phyloP scores from a whole-genome alignment of 805 yeast species.

The Candida taoyuanica region DNA sequence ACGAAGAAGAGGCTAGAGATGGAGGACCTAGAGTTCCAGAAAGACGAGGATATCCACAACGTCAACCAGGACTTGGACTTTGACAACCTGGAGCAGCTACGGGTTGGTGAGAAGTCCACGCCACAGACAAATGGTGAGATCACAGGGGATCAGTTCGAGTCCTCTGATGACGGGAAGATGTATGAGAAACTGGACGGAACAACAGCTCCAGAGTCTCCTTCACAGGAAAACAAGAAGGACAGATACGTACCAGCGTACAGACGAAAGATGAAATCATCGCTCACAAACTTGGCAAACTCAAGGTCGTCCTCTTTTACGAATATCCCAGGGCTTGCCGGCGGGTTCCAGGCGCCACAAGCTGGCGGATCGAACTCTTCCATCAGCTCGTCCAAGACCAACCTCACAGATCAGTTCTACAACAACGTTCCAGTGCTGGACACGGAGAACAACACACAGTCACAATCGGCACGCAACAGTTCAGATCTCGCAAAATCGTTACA shows the following conservation, averaged over 20 bases:
- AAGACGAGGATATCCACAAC: conserved; percentile 32
- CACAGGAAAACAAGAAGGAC: conserved; percentile 7
- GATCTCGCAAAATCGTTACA: conserved; percentile 26
- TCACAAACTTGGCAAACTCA: conserved; percentile 21
- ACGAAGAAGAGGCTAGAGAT: conserved; percentile 33
- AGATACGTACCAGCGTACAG: conserved; percentile 36
- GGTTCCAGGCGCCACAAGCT: conserved; percentile 15
- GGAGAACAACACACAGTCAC: conserved; percentile 3
- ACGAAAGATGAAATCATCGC: conserved; percentile 28
- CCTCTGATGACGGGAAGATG: conserved; percentile 10
- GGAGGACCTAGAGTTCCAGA: conserved; percentile 32
- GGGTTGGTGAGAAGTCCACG: conserved; percentile 1
- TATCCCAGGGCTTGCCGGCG: conserved; percentile 9
- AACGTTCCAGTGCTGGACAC: conserved; percentile 24
- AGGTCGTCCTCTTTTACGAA: conserved; percentile 22
- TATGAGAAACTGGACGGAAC: conserved; percentile 10
- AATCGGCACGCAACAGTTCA: conserved; percentile 10
- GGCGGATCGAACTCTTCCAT: conserved; percentile 23
- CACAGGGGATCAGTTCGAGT: conserved; percentile 1
- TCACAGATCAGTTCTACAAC: conserved; percentile 25
- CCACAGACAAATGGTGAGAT: not conserved
- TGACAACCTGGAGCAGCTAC: conserved; percentile 27
- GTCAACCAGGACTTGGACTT: conserved; percentile 33
- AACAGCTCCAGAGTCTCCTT: not conserved
- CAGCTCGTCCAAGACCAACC: conserved; percentile 22